Percentiles rank a stretch among this genome's conserved stretches.
Conservation (phyloP, 2,329 filamentous ascomycete species). For the Sarocladium oryzae region DNA sequence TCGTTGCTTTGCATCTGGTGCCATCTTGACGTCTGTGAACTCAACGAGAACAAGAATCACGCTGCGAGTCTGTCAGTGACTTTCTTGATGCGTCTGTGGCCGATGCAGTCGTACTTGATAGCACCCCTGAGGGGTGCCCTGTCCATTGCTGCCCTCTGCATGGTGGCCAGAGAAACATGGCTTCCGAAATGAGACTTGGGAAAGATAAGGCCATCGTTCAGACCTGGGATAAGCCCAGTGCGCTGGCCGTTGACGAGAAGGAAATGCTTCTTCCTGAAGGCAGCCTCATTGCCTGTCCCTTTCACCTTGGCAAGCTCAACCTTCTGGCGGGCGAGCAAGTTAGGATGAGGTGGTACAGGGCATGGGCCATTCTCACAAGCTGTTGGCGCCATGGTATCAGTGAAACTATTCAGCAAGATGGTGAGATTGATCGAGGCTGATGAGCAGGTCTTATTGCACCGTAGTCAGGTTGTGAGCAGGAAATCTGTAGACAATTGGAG, state of each 20-base stretch:
- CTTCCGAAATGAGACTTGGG: conserved; percentile 1
- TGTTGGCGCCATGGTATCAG: neutral
- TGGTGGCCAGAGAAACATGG: neutral
- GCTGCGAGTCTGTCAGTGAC: neutral
- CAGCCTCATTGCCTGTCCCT: neutral
- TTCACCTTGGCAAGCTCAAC: neutral
- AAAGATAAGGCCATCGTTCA: conserved; percentile 6
- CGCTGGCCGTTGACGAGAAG: neutral
- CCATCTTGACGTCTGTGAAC: conserved; percentile 5
- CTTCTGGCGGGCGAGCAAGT: conserved; percentile 4
- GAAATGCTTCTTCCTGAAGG: conserved; percentile 3
- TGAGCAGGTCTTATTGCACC: no score
- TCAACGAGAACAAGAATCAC: conserved; percentile 4
- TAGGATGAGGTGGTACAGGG: conserved; percentile 1
- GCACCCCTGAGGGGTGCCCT: neutral
- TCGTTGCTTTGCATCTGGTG: neutral
- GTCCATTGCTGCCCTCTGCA: neutral
- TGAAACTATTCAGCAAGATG: neutral
- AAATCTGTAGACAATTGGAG: no score
- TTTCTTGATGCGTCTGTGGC: neutral
- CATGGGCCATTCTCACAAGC: neutral
- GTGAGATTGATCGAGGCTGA: neutral
- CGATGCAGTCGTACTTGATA: neutral
- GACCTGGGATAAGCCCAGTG: neutral
- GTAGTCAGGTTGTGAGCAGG: no score